A percentile compares a stretch with the other conserved stretches of the same genome.
phyloP scores from a whole-genome alignment of 495 filamentous ascomycete genomes.

The Daldinia vernicosa region DNA sequence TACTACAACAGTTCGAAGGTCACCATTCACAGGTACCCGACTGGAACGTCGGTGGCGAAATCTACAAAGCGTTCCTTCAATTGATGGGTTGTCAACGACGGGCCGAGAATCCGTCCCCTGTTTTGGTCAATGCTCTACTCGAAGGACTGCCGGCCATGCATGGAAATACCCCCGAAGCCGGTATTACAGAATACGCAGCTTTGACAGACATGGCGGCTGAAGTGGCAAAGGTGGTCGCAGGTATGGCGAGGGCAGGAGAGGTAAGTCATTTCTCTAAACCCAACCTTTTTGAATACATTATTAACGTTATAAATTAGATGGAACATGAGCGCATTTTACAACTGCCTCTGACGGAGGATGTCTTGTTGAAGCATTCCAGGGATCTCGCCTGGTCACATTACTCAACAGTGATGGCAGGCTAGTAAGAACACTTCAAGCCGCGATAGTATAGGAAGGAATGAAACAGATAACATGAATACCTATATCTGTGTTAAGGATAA shows the following conservation, averaged over 20 bases:
- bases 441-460: conserved; percentile 1
- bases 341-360: conserved; percentile 77
- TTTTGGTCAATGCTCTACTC: conserved; percentile 66
- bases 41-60: conserved; percentile 81
- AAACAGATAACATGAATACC: not conserved
- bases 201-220: conserved; percentile 83
- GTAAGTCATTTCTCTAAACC: conserved; percentile 55
- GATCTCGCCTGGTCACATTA: conserved; percentile 77
- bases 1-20: conserved; percentile 73
- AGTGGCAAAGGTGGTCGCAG: conserved; percentile 69
- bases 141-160: conserved; percentile 71
- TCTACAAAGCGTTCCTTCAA: conserved; percentile 84
- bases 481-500: not conserved
- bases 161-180: conserved; percentile 59
- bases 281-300: not conserved
- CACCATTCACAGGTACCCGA: conserved; percentile 54
- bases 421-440: conserved; percentile 17
- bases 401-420: conserved; percentile 34
- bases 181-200: conserved; percentile 64
- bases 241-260: conserved; percentile 63
- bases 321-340: conserved; percentile 63
- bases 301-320: conserved; percentile 45
- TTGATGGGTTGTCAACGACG: conserved; percentile 57
- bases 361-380: conserved; percentile 70
- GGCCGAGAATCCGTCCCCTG: conserved; percentile 48